Base-by-base conservation (phyloP, 108 stramenopile genomes). In the Cyclotella kingstonii region DNA sequence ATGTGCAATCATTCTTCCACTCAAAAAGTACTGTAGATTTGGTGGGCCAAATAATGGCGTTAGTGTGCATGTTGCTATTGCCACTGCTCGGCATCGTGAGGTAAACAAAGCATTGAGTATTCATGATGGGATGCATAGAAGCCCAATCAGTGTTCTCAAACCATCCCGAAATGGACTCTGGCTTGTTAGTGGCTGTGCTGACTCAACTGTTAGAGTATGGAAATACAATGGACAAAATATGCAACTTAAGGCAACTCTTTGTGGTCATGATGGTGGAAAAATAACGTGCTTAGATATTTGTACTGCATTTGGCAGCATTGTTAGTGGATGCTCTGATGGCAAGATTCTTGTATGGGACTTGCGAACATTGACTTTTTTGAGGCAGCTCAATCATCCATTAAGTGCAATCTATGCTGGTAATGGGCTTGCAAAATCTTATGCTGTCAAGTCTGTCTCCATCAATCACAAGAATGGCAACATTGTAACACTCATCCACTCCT, bases 121-220 rank as follows among this genome's bases (percentile, higher is more conserved):
- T 46, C 97, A 98, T 70, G 95, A 96, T 68, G 84, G 80, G 28
- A 71, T 98, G 82, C 97, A 98, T 63, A 52, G 84, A 29, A 74
- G 82, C 12, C 82, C 94, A 3, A 78, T 98, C 4, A 90, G 80
- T 54, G 79, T 84, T 8, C 81, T 84, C 6, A 89, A 89, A 47
- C 78, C 78, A 52, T 84, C 89, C 17, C 43, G 76, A 31, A 85
- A 94, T 69, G 91, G 93, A 11, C 55, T 73, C 31, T 81, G 90
- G 81, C 50, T 96, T 27, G 84, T 96, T 11, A 93, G 96, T 5
- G 97, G 96, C 4, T 84, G 91, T 48, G 50, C 81, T 25, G 97
- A 98, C 60, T 90, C 93, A 14, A 90, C 95, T 10, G 82, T 96
- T 12, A 82, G 95, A 25, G 84, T 98, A 14, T 98, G 97, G 97